A percentile compares a stretch with the other conserved stretches of the same genome.
Conservation (phyloP, 1,139 yeast genomes). For the Spencermartinsiella ligniputridi region DNA sequence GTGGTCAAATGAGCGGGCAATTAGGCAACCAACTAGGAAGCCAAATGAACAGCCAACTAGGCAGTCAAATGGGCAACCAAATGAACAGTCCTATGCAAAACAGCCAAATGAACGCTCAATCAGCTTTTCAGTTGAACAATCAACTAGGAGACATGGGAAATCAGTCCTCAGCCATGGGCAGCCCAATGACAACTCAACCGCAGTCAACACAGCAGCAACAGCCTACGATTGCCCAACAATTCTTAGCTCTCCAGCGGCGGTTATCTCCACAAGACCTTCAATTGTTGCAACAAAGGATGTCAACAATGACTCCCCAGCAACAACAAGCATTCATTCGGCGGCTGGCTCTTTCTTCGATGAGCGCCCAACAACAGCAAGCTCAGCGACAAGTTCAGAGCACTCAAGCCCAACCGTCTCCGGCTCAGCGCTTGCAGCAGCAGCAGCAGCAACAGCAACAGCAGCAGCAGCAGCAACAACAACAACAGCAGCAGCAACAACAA, state of each 20-base stretch:
- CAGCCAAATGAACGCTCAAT: not conserved
- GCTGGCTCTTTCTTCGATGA: conserved; percentile 10
- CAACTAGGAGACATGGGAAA: not conserved
- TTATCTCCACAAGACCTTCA: conserved; percentile 19
- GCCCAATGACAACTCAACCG: not conserved
- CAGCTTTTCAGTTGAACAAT: conserved; percentile 6
- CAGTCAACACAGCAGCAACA: not conserved
- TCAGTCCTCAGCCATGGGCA: no score
- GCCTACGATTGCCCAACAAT: not conserved
- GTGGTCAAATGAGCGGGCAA: conserved; percentile 5
- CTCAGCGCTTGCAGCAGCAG: conserved; percentile 19
- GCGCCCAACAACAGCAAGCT: conserved; percentile 13
- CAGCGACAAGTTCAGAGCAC: conserved; percentile 19
- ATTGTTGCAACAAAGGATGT: conserved; percentile 21
- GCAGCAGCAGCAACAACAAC: conserved; percentile 14
- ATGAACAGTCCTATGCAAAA: not conserved
- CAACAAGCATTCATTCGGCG: conserved; percentile 22
- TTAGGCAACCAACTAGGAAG: not conserved
- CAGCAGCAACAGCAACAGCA: conserved; percentile 27
- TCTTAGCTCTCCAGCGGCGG: conserved; percentile 1
- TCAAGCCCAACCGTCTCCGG: no score
- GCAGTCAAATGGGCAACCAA: not conserved
- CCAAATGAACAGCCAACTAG: not conserved
- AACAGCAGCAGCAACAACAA: conserved; percentile 28
- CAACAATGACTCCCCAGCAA: conserved; percentile 20